phyloP scores from a whole-genome alignment of 768 basidiomycete species.

The Suillus hirtellus region DNA sequence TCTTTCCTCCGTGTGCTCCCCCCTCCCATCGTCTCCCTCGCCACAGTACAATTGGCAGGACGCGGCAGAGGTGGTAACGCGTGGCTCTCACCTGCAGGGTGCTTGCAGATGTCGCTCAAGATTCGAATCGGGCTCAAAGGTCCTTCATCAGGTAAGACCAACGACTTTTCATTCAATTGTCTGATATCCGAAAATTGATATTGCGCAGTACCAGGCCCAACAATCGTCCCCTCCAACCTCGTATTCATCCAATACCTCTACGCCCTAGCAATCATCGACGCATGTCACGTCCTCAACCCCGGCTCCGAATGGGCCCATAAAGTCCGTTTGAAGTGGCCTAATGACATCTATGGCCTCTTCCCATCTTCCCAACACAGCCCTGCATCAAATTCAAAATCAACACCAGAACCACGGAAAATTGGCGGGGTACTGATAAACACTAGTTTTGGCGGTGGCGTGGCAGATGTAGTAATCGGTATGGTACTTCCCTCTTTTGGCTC shows the following conservation, averaged over 20 bases:
- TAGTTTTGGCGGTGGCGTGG: constrained; percentile 69
- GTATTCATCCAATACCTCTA: constrained; percentile 96
- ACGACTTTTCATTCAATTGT: neutral
- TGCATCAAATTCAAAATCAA: constrained; percentile 39
- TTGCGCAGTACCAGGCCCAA: constrained; percentile 7
- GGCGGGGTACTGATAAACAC: constrained; percentile 93
- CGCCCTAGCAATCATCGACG: constrained; percentile 86
- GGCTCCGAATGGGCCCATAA: constrained; percentile 45
- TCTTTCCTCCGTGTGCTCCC: constrained; percentile 67
- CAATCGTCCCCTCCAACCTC: constrained; percentile 50
- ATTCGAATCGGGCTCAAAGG: constrained; percentile 24
- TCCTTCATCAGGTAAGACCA: constrained; percentile 11
- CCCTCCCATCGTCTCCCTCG: constrained; percentile 77
- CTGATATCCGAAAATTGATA: neutral
- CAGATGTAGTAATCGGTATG: constrained; percentile 84
- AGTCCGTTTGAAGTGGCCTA: constrained; percentile 93
- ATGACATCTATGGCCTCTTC: constrained; percentile 83
- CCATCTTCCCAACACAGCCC: constrained; percentile 35
- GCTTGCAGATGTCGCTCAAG: constrained; percentile 63
- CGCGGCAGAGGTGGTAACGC: constrained; percentile 86
- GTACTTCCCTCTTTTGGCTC: constrained; percentile 38
- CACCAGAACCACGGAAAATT: constrained; percentile 52
- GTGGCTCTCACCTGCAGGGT: constrained; percentile 92
- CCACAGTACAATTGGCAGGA: constrained; percentile 84
- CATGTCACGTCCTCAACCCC: constrained; percentile 61